phyloP scores from a whole-genome alignment of 768 basidiomycete species.

The Boletus reticuloceps region DNA sequence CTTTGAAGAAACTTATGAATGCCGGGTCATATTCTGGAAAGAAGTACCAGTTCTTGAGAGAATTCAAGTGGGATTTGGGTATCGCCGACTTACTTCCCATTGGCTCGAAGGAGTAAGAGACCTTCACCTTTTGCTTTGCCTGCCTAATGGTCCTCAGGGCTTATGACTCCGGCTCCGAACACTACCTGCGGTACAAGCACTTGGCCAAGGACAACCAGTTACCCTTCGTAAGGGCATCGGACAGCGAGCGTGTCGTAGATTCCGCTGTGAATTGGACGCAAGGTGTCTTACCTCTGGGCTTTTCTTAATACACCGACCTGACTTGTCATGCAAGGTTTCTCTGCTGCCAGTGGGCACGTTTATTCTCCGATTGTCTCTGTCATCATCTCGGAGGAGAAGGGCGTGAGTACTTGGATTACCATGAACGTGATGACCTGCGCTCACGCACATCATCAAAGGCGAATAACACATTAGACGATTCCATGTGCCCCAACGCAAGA shows the following conservation, averaged over 20 bases:
- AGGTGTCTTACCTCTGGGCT: constrained; percentile 36
- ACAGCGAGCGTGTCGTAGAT: constrained; percentile 56
- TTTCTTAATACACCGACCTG: neutral
- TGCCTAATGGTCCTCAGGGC: constrained; percentile 33
- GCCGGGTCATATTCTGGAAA: constrained; percentile 45
- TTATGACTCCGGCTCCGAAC: constrained; percentile 48
- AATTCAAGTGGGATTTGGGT: constrained; percentile 60
- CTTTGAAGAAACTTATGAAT: constrained; percentile 53
- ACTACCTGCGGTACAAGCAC: constrained; percentile 52
- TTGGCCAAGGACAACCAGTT: constrained; percentile 43
- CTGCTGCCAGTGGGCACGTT: constrained; percentile 44
- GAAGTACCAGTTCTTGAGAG: constrained; percentile 52
- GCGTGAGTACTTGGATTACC: constrained; percentile 36
- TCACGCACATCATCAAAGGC: constrained; percentile 29
- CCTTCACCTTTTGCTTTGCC: neutral
- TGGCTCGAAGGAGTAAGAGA: constrained; percentile 61
- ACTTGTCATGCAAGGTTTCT: constrained; percentile 49
- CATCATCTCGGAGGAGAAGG: constrained; percentile 43
- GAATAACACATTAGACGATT: constrained; percentile 69
- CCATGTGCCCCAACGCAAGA: constrained; percentile 59
- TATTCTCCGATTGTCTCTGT: constrained; percentile 53
- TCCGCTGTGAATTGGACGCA: constrained; percentile 70
- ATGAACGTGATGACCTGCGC: neutral
- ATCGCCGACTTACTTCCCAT: constrained; percentile 59
- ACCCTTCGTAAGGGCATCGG: constrained; percentile 55